These are phyloP conservation scores for Isabelozyma gotoi DNA, from an alignment of 805 yeast species.

Conservation along the genomic window DNA sequence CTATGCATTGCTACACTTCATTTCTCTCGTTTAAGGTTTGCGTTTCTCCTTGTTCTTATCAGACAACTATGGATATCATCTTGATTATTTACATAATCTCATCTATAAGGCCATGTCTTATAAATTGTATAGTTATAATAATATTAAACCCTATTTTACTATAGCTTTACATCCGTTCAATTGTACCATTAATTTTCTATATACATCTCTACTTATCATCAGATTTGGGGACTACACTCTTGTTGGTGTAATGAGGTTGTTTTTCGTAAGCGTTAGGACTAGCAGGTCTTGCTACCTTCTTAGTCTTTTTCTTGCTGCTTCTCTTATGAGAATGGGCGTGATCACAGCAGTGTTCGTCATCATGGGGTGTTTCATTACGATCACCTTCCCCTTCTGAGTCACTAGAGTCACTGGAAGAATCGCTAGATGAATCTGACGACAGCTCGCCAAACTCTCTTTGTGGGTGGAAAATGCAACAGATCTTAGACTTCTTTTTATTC, in stretches of 20 bases:
- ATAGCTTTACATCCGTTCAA: not conserved
- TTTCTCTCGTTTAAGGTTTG: not conserved
- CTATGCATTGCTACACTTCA: not conserved
- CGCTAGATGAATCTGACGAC: conserved; percentile 19
- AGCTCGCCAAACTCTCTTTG: conserved; percentile 57
- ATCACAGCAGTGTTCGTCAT: conserved; percentile 17
- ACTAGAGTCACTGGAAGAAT: conserved; percentile 27
- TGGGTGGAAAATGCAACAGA: conserved; percentile 88
- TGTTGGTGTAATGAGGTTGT: conserved; percentile 64
- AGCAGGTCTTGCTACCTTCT: conserved; percentile 27
- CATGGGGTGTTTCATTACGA: conserved; percentile 5
- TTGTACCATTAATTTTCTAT: not conserved
- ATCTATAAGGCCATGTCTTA: not conserved
- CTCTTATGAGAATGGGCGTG: conserved; percentile 7
- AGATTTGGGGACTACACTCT: conserved; percentile 1
- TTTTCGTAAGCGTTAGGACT: conserved; percentile 85
- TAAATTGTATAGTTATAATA: not conserved
- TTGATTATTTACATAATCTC: no score
- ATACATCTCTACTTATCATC: not conserved
- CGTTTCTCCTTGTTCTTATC: not conserved
- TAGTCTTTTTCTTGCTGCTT: conserved; percentile 14
- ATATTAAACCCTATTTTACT: no score
- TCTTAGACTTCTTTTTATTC: conserved; percentile 86
- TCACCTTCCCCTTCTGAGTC: conserved; percentile 15
- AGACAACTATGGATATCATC: no score